Percentiles rank a stretch among this genome's conserved stretches.
Conservation (phyloP, 164 flowering plant genomes). For the Platanus orientalis region DNA sequence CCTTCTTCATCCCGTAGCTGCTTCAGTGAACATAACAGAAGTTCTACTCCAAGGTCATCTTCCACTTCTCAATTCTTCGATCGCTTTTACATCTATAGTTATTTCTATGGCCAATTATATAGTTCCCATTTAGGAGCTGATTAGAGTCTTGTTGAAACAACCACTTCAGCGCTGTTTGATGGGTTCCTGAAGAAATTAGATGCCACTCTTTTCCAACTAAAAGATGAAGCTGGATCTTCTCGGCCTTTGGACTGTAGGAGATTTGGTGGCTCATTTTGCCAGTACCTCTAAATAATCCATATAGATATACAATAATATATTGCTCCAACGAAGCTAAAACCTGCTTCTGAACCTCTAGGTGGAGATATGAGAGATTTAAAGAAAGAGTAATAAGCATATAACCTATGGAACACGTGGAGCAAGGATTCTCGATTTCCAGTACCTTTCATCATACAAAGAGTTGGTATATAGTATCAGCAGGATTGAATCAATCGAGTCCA, state of each 20-base stretch:
- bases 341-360: constrained; percentile 68
- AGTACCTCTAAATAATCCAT: constrained; percentile 59
- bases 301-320: constrained; percentile 73
- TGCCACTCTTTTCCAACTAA: constrained; percentile 62
- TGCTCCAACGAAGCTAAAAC: constrained; percentile 84
- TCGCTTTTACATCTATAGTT: constrained; percentile 20
- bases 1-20: constrained; percentile 47
- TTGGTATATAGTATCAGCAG: constrained; percentile 56
- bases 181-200: constrained; percentile 45
- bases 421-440: constrained; percentile 15
- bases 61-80: constrained; percentile 57
- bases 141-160: constrained; percentile 80
- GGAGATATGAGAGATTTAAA: constrained; percentile 3
- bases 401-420: not conserved
- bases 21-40: constrained; percentile 49
- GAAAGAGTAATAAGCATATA: not conserved
- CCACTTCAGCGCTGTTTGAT: constrained; percentile 66
- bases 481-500: constrained; percentile 49
- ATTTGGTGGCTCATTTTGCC: constrained; percentile 46
- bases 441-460: constrained; percentile 78
- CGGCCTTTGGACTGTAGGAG: constrained; percentile 76
- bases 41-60: constrained; percentile 53
- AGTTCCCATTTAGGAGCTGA: constrained; percentile 37
- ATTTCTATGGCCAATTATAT: constrained; percentile 19
- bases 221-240: constrained; percentile 59